A percentile compares a stretch with the other conserved stretches of the same genome.
phyloP scores from a whole-genome alignment of 1,284 basidiomycete species.

The Puccinia horiana region DNA sequence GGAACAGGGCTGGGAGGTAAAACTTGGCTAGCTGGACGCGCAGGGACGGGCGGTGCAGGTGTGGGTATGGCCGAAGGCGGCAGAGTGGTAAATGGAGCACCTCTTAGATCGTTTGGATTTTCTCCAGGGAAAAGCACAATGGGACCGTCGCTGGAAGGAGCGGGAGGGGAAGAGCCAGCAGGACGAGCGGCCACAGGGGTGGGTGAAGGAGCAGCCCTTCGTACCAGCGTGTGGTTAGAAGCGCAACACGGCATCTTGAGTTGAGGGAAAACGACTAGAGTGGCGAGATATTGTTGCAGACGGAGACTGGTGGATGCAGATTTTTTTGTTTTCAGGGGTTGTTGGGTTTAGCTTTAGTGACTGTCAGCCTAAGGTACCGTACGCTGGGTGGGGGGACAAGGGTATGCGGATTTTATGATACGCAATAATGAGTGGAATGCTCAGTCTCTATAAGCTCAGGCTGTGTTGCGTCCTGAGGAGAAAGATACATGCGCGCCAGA shows the following conservation, averaged over 20 bases:
- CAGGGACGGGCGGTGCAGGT: neutral
- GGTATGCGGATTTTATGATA: conserved; percentile 14
- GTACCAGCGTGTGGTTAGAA: neutral
- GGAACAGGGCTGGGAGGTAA: neutral
- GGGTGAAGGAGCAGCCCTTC: conserved; percentile 7
- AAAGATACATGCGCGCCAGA: neutral
- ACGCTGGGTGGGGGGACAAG: neutral
- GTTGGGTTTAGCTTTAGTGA: neutral
- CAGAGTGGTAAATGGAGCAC: conserved; percentile 18
- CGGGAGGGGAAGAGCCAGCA: neutral
- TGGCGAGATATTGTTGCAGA: neutral
- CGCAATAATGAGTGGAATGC: conserved; percentile 11
- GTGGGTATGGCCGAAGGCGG: neutral
- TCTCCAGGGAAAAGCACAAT: conserved; percentile 25
- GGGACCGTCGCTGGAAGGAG: neutral
- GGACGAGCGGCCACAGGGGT: neutral
- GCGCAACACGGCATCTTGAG: conserved; percentile 28
- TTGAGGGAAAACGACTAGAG: neutral
- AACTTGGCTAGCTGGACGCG: neutral
- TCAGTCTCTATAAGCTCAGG: conserved; percentile 11
- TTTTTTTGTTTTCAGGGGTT: conserved; percentile 14
- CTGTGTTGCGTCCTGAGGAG: neutral
- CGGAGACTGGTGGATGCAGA: conserved; percentile 1
- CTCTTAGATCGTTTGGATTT: conserved; percentile 28
- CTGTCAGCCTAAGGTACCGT: neutral